Percentiles rank a stretch among this genome's conserved stretches.
phyloP scores from a whole-genome alignment of 208 protist genomes.

The Acanthamoeba triangularis region DNA sequence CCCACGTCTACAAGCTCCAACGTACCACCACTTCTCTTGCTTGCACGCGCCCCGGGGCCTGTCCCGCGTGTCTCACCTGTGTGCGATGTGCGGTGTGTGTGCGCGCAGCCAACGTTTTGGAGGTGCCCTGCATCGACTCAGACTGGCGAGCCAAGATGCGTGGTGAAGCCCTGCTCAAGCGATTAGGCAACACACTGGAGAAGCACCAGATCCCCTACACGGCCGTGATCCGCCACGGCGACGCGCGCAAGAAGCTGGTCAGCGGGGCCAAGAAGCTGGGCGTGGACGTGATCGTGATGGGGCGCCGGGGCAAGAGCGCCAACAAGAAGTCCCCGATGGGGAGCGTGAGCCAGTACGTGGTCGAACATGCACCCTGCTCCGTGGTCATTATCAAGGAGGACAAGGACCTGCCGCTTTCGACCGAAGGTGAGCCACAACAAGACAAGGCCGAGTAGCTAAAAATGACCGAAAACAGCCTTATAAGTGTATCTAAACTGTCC shows the following conservation, averaged over 20 bases:
- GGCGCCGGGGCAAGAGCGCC: neutral
- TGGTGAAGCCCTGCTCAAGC: neutral
- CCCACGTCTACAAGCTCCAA: neutral
- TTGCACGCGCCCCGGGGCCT: no score
- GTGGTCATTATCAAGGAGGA: slow-evolving; percentile 36
- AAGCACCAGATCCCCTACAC: neutral
- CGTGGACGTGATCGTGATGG: slow-evolving; percentile 48
- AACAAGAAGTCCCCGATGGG: neutral
- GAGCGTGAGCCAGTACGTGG: slow-evolving; percentile 47
- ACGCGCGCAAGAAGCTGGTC: slow-evolving; percentile 34
- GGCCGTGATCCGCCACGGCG: neutral
- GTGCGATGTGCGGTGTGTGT: neutral
- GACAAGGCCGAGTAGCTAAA: neutral
- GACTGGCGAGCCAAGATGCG: neutral
- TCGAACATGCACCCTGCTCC: neutral
- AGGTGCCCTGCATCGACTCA: neutral
- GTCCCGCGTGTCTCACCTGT: neutral
- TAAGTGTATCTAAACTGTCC: no score
- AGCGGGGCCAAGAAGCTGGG: slow-evolving; percentile 14
- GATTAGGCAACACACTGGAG: neutral
- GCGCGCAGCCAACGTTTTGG: neutral
- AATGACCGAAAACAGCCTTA: neutral
- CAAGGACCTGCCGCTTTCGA: neutral
- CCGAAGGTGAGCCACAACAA: neutral
- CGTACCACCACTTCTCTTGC: neutral